Evolutionary conservation across 1,284 basidiomycete genomes (phyloP), one percentile per base, ranked within the genome.

Genomic region (Pyrrhoderma noxium): DNA sequence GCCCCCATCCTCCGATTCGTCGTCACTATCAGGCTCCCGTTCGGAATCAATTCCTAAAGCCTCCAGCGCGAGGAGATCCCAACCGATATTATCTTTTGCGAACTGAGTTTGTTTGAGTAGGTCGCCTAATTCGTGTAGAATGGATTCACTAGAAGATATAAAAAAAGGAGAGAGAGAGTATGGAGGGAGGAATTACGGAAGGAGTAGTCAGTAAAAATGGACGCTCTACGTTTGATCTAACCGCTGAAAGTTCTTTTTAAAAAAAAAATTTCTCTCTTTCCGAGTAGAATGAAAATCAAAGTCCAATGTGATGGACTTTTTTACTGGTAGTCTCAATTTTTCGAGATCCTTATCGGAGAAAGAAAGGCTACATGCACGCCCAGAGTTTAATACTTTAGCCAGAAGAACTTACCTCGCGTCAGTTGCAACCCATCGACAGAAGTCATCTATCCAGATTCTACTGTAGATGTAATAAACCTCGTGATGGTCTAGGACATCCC

Each of bases 381-480:
- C 11, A 31, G 27, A 5, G 27, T 31, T 31, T 31, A n/a, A n/a
- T 31, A 5, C 7, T 31, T 5, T 31, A 31, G 27, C 7, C 11
- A 31, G 27, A 39, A 37, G 52, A 41, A 25, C n/a, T 58, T 57
- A 82, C 87, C 72, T 77, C 22, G 80, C 77, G 60, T 72, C 13
- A 74, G 69, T 60, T 85, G 82, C 36, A 16, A 76, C 69, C 87
- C 87, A 89, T 14, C 80, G 73, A 59, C 82, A 85, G 60, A 86
- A 82, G 61, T 89, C 88, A 57, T 89, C 82, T 38, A 89, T 57
- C 87, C 87, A 90, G 40, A 89, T 75, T 62, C 87, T 88, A 64
- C 78, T 82, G 64, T 89, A 90, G 21, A 89, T 72, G 63, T 88
- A 89, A 66, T 89, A 90, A 9, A 85, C 82, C 56, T 88, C 87